Percentiles rank a stretch among this genome's conserved stretches.
Evolutionary conservation across 148 eudicot species (phyloP).

Genomic region (Drosera capensis): DNA sequence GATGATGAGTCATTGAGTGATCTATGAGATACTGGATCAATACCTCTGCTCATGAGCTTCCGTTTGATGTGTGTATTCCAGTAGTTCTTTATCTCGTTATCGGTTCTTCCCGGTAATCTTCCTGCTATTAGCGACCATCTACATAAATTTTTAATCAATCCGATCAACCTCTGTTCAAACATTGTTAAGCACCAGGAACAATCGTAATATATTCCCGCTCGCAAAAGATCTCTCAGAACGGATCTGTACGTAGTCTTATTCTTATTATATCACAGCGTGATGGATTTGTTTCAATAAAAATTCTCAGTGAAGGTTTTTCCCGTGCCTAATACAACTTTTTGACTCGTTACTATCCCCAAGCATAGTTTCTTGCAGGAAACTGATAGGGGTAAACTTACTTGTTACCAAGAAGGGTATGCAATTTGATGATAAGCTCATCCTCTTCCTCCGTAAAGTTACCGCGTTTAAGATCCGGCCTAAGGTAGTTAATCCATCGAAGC

Average conservation of each 20-base stretch:
- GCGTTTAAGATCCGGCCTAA: constrained; percentile 77
- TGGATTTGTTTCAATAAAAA: too few species aligned
- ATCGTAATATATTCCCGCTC: neutral
- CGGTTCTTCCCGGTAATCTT: constrained; percentile 56
- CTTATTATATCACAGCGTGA: too few species aligned
- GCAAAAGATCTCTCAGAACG: too few species aligned
- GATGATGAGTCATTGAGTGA: constrained; percentile 18
- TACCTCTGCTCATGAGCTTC: constrained; percentile 48
- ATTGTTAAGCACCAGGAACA: neutral
- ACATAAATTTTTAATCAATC: neutral
- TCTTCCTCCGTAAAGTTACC: constrained; percentile 87
- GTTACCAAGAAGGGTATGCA: constrained; percentile 91
- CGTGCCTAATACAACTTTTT: neutral
- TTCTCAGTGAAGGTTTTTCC: neutral
- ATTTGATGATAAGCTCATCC: constrained; percentile 81
- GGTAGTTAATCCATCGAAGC: constrained; percentile 84
- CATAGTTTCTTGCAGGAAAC: too few species aligned
- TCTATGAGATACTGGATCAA: constrained; percentile 48
- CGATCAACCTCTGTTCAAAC: neutral
- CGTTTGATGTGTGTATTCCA: constrained; percentile 64
- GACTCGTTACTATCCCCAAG: neutral
- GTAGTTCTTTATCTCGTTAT: constrained; percentile 58
- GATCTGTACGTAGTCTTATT: too few species aligned
- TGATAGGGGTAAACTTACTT: constrained; percentile 27
- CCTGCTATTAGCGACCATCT: constrained; percentile 70